Percentiles rank a stretch among this genome's conserved stretches.
These are phyloP conservation scores for Rhododendron molle DNA, from an alignment of 148 eudicot genomes.

Conservation along the genomic window DNA sequence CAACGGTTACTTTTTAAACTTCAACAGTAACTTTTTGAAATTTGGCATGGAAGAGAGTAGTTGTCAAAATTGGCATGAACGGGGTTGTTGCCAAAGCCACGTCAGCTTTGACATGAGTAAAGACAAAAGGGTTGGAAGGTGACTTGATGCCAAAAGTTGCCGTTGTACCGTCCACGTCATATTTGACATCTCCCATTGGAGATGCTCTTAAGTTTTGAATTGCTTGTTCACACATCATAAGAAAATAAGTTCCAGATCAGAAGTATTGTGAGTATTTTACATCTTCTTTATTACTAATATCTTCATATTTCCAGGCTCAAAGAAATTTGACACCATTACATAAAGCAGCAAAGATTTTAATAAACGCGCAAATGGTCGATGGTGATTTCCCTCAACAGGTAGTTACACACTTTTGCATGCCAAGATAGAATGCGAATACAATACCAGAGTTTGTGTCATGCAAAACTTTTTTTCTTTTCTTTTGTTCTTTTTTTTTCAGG, in stretches of 20 bases:
- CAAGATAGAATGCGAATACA: not conserved
- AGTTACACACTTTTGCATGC: not conserved
- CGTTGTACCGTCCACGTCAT: too few species aligned
- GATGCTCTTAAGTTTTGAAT: not conserved
- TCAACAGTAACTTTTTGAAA: too few species aligned
- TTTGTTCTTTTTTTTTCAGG: conserved; percentile 18
- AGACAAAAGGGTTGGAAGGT: too few species aligned
- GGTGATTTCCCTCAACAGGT: conserved; percentile 60
- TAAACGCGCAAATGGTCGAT: conserved; percentile 45
- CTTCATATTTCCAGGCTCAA: conserved; percentile 24
- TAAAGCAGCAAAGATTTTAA: conserved; percentile 47
- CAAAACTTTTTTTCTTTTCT: not conserved
- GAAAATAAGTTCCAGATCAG: not conserved
- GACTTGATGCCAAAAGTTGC: too few species aligned
- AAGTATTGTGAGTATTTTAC: not conserved
- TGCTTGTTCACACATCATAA: not conserved
- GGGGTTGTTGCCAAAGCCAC: too few species aligned
- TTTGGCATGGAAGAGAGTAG: too few species aligned
- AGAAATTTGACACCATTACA: conserved; percentile 45
- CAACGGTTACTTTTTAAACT: too few species aligned
- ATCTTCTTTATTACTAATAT: not conserved
- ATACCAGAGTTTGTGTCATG: not conserved
- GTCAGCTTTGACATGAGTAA: too few species aligned
- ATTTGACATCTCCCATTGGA: too few species aligned
- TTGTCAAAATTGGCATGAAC: too few species aligned